Evolutionary conservation across 1,139 yeast species (phyloP), one percentile per base, ranked within the genome.

Genomic region (Nakaseomyces sp.): DNA sequence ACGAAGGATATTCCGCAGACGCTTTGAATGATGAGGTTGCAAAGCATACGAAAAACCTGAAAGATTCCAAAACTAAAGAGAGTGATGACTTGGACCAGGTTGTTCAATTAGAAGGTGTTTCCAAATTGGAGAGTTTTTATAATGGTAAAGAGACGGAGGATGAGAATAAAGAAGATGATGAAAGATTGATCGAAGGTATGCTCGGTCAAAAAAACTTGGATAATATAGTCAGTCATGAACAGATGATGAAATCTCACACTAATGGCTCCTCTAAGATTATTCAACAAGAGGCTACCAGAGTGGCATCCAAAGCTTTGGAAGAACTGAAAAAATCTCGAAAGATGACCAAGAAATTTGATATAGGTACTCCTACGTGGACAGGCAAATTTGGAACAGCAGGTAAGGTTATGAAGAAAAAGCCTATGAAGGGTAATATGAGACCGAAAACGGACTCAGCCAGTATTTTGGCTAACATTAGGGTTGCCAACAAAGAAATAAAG

Each of bases 311-410:
- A 28, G 96, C 97, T 0, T 79, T 89, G 0, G 72, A 72, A 17
- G 88, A 89, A 0, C 66, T 91, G 47, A 71, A 78, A 46, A 74
- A 74, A 47, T 86, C 96, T 0, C 66, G 95, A 41, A 74, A 69
- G 45, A 66, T 69, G 24, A 77, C 95, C 0, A 71, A 86, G 43
- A 73, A 71, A 48, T 77, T 78, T 19, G 76, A 74, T 28, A 70
- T 88, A 24, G 95, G 95, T 3, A 80, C 84, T 0, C 97, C 96
- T 0, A 91, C 98, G 0, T 91, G 96, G 95, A 91, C 98, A 0
- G 98, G 98, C 0, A 76, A 76, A 53, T 87, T 82, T 68, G 98
- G 98, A 0, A 63, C 69, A 18, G 95, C 96, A 0, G 96, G 96
- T 46, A 72, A 63, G 63, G 65, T 61, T 54, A 71, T 35, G 17